Percentiles rank a stretch among this genome's conserved stretches.
Evolutionary conservation across 2,329 filamentous ascomycete genomes (phyloP).

Genomic region (Aaosphaeria arxii): DNA sequence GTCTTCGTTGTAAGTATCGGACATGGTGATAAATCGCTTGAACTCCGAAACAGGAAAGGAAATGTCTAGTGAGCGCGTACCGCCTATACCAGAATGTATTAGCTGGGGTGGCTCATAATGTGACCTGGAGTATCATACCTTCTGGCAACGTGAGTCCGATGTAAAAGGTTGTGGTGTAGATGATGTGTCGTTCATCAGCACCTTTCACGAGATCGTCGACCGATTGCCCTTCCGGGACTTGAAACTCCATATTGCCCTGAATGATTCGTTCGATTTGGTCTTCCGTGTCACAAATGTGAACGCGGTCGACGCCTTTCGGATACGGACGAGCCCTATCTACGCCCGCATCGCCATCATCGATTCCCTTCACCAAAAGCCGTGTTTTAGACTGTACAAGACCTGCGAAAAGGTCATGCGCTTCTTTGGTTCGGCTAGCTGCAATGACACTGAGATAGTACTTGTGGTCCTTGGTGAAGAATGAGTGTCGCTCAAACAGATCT

Average conservation of each 20-base stretch:
- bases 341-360: conserved; percentile 72
- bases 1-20: conserved; percentile 72
- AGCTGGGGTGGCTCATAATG: not conserved
- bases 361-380: conserved; percentile 74
- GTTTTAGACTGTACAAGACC: conserved; percentile 94
- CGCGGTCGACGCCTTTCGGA: conserved; percentile 86
- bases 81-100: conserved; percentile 38
- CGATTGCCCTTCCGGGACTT: conserved; percentile 45
- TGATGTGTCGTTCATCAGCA: conserved; percentile 43
- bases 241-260: conserved; percentile 60
- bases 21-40: conserved; percentile 74
- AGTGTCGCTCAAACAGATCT: conserved; percentile 83
- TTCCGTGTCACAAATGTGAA: conserved; percentile 65
- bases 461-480: conserved; percentile 89
- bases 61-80: conserved; percentile 70
- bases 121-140: conserved; percentile 52
- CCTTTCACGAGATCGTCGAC: conserved; percentile 39
- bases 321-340: conserved; percentile 86
- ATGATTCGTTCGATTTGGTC: conserved; percentile 62
- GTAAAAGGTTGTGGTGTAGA: conserved; percentile 93
- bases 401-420: conserved; percentile 82
- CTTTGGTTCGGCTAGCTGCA: conserved; percentile 76
- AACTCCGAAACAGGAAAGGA: conserved; percentile 83
- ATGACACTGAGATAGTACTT: conserved; percentile 94
- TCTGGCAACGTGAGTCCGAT: conserved; percentile 79